Evolutionary conservation across 2,329 filamentous ascomycete species (phyloP), one percentile per base, ranked within the genome.

Genomic region (Colletotrichum eleusines): DNA sequence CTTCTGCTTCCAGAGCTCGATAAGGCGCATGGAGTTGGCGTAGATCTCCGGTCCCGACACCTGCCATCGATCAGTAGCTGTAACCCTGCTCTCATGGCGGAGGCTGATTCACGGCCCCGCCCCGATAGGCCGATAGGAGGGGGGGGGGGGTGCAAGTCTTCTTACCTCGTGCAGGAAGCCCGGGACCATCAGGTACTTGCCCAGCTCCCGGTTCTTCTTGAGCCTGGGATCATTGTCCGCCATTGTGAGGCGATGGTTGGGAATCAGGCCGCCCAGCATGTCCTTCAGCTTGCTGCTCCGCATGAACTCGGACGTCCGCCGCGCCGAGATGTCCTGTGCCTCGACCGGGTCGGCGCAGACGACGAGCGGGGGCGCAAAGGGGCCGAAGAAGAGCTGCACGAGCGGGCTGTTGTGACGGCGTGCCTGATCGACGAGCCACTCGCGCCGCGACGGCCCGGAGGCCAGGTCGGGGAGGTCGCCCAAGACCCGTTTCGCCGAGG

Each of bases 151-250:
- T 7, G 7, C 31, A 33, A 3, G 3, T 18, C 18, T 54, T 50
- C 62, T 66, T 8, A 63, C 72, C 38, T 73, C 72, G 53, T 79
- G 74, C 26, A 83, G 71, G 60, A 83, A 82, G 12, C 61, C 74
- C 0, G 80, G 78, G 2, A 79, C 75, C 81, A 83, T 83, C n/a
- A 82, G 71, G 50, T 82, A 81, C 57, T 75, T 74, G 7, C 81
- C 71, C 5, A 82, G 75, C 53, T 78, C 76, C 63, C 75, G 79
- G 63, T 81, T 78, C 14, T 51, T 59, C 71, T 77, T 80, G 73
- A 80, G 79, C 3, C 76, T 72, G 7, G 78, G 76, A 54, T 81
- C 77, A 3, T 73, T 62, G 2, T 79, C 76, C 51, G 74, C 63
- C 78, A 81, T 79, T 6, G 74, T 73, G 60, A 82, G 78, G 70